Evolutionary conservation across 371 early-diverging fungal genomes (phyloP), one percentile per base, ranked within the genome.

Genomic region (Entomophthora muscae): DNA sequence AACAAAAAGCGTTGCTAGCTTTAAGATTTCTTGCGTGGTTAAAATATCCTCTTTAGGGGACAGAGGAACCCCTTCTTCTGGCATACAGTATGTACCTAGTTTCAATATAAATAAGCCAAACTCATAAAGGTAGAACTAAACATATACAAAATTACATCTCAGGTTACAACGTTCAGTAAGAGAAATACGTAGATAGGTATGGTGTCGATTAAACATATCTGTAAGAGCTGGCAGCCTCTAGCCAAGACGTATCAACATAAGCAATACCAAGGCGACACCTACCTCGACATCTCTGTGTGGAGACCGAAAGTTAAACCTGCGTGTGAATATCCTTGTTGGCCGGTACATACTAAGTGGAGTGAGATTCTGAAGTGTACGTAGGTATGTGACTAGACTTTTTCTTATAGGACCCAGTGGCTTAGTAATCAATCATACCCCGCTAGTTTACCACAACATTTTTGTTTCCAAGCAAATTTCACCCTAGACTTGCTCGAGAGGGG

Each of bases 61-160:
- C 5, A 95, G 73, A 2, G 79, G 77, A 0, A 93, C 79, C 3
- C 96, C 96, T 64, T 90, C 90, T 42, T 81, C 90, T 3, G 94
- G 95, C 96, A 95, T 95, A 71, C 96, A 95, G 72, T 95, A 95
- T 0, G 90, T 89, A 68, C 90, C 89, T 86, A 57, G 32, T 32
- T 32, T 57, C 61, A 26, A 13, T 57, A 23, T 28, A 53, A 63
- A 59, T 62, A 52, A n/a, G 58, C 53, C 22, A 51, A 26, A 29
- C n/a, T 63, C 13, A 28, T 24, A 31, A 28, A 31, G 17, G 22
- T 30, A 22, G 26, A 60, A 21, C 28, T 42, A 17, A 42, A 42
- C 42, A 42, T 5, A 17, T 42, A 17, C 24, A 60, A 24, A 57
- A 73, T 67, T 83, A 85, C 93, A 95, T 68, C 96, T 76, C 60